These are phyloP conservation scores for Xylariaceae sp. DNA, from an alignment of 2,329 filamentous ascomycete genomes.

Conservation along the genomic window DNA sequence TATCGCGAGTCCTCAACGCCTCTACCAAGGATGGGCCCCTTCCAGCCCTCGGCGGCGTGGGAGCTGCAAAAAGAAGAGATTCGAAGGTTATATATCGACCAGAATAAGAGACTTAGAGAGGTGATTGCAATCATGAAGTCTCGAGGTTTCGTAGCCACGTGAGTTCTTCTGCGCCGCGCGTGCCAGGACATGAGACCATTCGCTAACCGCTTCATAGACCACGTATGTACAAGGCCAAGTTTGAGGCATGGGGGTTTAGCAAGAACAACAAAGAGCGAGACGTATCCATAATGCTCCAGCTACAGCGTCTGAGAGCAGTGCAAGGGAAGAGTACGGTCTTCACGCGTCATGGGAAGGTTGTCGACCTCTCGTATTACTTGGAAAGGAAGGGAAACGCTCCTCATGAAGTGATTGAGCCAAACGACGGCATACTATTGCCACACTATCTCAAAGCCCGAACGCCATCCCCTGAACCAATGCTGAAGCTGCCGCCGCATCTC, in stretches of 20 bases:
- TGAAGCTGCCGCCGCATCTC: conserved; percentile 24
- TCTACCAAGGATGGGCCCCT: conserved; percentile 25
- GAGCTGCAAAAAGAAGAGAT: conserved; percentile 44
- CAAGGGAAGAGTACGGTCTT: conserved; percentile 50
- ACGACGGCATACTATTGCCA: conserved; percentile 21
- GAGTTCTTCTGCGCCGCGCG: conserved; percentile 5
- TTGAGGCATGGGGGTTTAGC: conserved; percentile 51
- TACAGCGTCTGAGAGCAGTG: conserved; percentile 49
- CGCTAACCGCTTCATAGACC: conserved; percentile 29
- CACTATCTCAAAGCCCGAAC: conserved; percentile 25
- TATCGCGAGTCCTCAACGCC: conserved; percentile 10
- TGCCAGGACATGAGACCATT: neutral
- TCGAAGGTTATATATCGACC: conserved; percentile 42
- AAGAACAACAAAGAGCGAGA: conserved; percentile 53
- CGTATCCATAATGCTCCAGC: conserved; percentile 45
- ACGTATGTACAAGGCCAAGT: conserved; percentile 54
- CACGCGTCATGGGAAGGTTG: conserved; percentile 46
- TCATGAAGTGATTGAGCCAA: conserved; percentile 38
- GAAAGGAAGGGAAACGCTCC: conserved; percentile 50
- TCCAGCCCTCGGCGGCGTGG: conserved; percentile 33
- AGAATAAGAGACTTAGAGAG: conserved; percentile 47
- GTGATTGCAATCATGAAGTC: conserved; percentile 49
- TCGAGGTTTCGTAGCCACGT: conserved; percentile 47
- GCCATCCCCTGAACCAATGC: conserved; percentile 23
- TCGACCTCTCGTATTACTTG: conserved; percentile 48